Conservation (phyloP, 176 grass and related monocot genomes). For the Cocos nucifera region DNA sequence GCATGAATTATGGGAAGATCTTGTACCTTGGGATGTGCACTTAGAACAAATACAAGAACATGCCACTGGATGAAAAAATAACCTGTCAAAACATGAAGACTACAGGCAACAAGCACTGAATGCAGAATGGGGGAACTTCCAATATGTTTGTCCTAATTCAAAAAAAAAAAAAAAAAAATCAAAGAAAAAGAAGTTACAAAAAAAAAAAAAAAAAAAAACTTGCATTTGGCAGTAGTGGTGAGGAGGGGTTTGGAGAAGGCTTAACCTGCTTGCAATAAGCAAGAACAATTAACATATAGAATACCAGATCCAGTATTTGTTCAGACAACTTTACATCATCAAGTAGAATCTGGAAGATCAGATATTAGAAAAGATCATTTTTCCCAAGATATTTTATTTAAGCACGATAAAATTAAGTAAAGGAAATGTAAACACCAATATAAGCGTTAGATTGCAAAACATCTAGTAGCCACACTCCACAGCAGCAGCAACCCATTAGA, state of each 20-base stretch:
- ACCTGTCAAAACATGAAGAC: slow-evolving; percentile 77
- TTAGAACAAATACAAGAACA: slow-evolving; percentile 85
- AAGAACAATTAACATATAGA: slow-evolving; percentile 71
- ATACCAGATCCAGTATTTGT: slow-evolving; percentile 89
- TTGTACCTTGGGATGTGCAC: slow-evolving; percentile 78
- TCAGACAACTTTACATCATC: slow-evolving; percentile 85
- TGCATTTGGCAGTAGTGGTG: too few relatives aligned
- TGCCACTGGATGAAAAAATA: slow-evolving; percentile 74
- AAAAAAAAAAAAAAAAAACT: too few relatives aligned
- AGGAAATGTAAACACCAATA: too few relatives aligned
- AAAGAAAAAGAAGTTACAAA: neutral
- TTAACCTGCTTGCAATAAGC: slow-evolving; percentile 63
- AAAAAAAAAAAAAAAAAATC: slow-evolving; percentile 4
- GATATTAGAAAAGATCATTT: slow-evolving; percentile 11
- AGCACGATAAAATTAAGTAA: too few relatives aligned
- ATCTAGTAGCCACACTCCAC: too few relatives aligned
- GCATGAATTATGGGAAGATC: neutral
- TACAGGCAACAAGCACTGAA: slow-evolving; percentile 57
- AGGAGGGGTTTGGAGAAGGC: slow-evolving; percentile 6
- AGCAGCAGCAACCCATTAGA: too few relatives aligned
- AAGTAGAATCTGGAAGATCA: slow-evolving; percentile 58
- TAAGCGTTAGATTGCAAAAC: too few relatives aligned
- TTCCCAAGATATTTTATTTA: too few relatives aligned
- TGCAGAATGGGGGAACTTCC: slow-evolving; percentile 57
- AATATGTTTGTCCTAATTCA: slow-evolving; percentile 55